Base-by-base conservation (phyloP, 2,329 filamentous ascomycete species). In the Penicillium sp. region DNA sequence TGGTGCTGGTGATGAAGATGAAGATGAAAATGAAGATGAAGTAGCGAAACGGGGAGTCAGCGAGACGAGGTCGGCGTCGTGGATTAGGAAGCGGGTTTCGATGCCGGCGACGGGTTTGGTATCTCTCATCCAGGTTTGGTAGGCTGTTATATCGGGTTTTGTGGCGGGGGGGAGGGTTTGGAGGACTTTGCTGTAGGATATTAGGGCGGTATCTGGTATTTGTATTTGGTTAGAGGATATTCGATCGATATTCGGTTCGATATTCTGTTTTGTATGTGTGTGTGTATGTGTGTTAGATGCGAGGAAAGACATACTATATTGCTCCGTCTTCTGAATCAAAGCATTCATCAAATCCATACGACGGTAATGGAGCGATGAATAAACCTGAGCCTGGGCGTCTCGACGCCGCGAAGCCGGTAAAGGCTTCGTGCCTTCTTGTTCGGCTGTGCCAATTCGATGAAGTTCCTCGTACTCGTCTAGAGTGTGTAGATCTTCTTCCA, bases 401-500 rank as follows among this genome's bases (percentile, higher is more conserved):
- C 71, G 61, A 12, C 72, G 66, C 12, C 72, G 64, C 11, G 73
- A 75, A 8, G 71, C 67, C 5, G 69, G 65, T 27, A 66, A 52
- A 0, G 59, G 53, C 36, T 63, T 65, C 3, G 53, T 65, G 46
- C 63, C 68, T 54, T 64, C 64, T 46, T 63, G 65, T 50, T 63
- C 66, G 34, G 60, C 67, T 44, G 63, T 63, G 29, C 58, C 57
- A 40, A 61, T 52, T 34, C 64, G 64, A 43, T 70, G 66, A 53
- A 68, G 68, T 50, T 67, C 66, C 42, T 81, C 76, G 35, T 75
- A 74, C 53, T 81, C 77, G 48, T 95, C 91, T 1, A 93, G 70
- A 0, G 77, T 75, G 14, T 81, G 80, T 1, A 96, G 77, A 49
- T 91, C 83, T 61, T 89, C 84, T 68, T 95, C 90, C 31, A 95